A percentile compares a stretch with the other conserved stretches of the same genome.
Evolutionary conservation across 192 early-diverging fungal genomes (phyloP).

Genomic region (Cladochytrium replicatum): DNA sequence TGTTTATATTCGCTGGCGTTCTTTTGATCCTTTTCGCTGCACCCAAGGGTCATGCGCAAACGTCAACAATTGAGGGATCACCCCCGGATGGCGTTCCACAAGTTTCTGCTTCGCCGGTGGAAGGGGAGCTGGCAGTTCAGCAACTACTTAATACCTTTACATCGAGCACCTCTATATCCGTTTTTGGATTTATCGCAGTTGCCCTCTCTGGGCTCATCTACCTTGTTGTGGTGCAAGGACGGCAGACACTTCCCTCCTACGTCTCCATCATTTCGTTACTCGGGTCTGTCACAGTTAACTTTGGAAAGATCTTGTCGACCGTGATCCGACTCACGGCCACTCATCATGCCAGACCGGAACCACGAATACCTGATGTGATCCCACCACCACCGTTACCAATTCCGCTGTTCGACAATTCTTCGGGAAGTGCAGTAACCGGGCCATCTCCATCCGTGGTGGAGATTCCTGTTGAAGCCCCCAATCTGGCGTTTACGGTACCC

Average conservation of each 20-base stretch:
- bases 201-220: constrained; percentile 3
- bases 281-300: constrained; percentile 2
- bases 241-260: not conserved
- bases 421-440: not conserved
- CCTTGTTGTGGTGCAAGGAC: not conserved
- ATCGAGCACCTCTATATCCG: not conserved
- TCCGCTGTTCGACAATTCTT: not conserved
- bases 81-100: not conserved
- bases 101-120: not conserved
- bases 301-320: constrained; percentile 1
- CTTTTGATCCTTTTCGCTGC: constrained; percentile 11
- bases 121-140: no score
- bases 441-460: not conserved
- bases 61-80: no score
- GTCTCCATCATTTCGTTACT: constrained; percentile 4
- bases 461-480: not conserved
- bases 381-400: no score
- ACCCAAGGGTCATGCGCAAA: constrained; percentile 1
- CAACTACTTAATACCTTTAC: constrained; percentile 4
- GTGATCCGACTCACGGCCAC: not conserved
- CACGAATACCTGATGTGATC: no score
- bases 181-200: not conserved
- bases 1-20: constrained; percentile 1
- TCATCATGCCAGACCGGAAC: no score
- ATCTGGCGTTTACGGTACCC: not conserved